These are phyloP conservation scores for Paralagenidium karlingii DNA, from an alignment of 352 stramenopile species.

Conservation along the genomic window DNA sequence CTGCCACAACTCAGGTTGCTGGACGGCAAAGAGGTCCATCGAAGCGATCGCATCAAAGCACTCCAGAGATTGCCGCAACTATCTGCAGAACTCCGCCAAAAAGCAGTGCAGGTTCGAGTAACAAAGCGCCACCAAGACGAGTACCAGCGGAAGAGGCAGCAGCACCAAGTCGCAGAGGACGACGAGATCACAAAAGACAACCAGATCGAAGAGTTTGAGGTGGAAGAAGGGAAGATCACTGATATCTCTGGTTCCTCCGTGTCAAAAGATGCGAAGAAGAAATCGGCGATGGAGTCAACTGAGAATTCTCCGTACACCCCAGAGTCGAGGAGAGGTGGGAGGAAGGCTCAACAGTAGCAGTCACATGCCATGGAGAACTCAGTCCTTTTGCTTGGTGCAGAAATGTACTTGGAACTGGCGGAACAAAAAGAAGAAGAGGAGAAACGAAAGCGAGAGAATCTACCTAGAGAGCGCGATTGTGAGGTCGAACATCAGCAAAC, in stretches of 20 bases:
- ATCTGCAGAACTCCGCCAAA: slow-evolving; percentile 17
- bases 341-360: slow-evolving; percentile 1
- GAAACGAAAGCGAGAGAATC: slow-evolving; percentile 54
- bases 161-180: slow-evolving; percentile 5
- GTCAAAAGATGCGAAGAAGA: slow-evolving; percentile 13
- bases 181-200: slow-evolving; percentile 10
- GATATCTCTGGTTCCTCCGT: slow-evolving; percentile 21
- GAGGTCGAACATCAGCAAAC: slow-evolving; percentile 71
- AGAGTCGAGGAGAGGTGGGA: slow-evolving; percentile 26
- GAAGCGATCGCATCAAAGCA: slow-evolving; percentile 78
- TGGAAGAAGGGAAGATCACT: slow-evolving; percentile 15
- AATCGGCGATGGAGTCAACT: slow-evolving; percentile 20
- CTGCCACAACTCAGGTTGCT: slow-evolving; percentile 77
- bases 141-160: slow-evolving; percentile 6
- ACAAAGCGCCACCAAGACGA: slow-evolving; percentile 10
- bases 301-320: slow-evolving; percentile 61
- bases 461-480: slow-evolving; percentile 76
- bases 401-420: slow-evolving; percentile 89
- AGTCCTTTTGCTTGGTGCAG: slow-evolving; percentile 21
- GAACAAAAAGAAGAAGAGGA: slow-evolving; percentile 91
- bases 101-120: slow-evolving; percentile 9
- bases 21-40: slow-evolving; percentile 85
- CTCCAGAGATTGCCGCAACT: slow-evolving; percentile 57
- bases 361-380: slow-evolving; percentile 14
- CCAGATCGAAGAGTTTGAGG: too few relatives aligned